Conservation (phyloP, 257 asterid species). For the Capsicum chinense region DNA sequence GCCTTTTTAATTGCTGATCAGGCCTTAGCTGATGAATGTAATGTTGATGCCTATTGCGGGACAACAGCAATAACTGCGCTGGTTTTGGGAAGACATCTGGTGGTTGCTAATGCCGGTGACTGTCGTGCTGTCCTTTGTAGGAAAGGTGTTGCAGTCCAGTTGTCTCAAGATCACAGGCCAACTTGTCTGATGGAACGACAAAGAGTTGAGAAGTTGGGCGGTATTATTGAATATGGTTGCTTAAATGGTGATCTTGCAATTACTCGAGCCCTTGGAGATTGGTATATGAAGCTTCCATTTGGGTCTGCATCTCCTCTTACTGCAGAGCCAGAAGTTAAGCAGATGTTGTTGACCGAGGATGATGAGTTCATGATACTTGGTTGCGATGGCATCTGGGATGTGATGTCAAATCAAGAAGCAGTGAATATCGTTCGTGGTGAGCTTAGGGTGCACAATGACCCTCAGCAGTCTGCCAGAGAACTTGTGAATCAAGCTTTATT, state of each 20-base stretch:
- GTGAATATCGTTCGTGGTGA: slow-evolving; percentile 65
- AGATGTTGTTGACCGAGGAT: slow-evolving; percentile 62
- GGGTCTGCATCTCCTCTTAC: slow-evolving; percentile 85
- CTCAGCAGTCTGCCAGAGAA: slow-evolving; percentile 68
- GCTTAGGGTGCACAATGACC: slow-evolving; percentile 69
- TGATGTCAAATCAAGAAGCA: slow-evolving; percentile 83
- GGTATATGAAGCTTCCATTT: slow-evolving; percentile 85
- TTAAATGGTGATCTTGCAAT: slow-evolving; percentile 89
- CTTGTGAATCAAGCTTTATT: slow-evolving; percentile 66
- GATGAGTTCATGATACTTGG: slow-evolving; percentile 90
- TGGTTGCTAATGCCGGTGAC: slow-evolving; percentile 91
- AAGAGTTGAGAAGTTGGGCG: slow-evolving; percentile 84
- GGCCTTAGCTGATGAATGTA: slow-evolving; percentile 72
- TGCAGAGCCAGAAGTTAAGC: slow-evolving; percentile 83
- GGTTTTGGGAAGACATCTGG: slow-evolving; percentile 69
- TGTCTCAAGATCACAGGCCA: slow-evolving; percentile 92
- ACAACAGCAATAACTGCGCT: slow-evolving; percentile 91
- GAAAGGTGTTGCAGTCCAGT: slow-evolving; percentile 82
- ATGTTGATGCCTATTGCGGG: slow-evolving; percentile 72
- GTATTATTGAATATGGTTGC: slow-evolving; percentile 71
- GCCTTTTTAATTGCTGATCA: slow-evolving; percentile 71
- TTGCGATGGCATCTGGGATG: slow-evolving; percentile 98
- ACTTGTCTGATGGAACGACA: slow-evolving; percentile 59
- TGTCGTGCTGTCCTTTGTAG: slow-evolving; percentile 92
- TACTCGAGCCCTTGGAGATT: slow-evolving; percentile 95